Evolutionary conservation across 441 rosid genomes (phyloP).

Genomic region (Pelargonium citronellum): DNA sequence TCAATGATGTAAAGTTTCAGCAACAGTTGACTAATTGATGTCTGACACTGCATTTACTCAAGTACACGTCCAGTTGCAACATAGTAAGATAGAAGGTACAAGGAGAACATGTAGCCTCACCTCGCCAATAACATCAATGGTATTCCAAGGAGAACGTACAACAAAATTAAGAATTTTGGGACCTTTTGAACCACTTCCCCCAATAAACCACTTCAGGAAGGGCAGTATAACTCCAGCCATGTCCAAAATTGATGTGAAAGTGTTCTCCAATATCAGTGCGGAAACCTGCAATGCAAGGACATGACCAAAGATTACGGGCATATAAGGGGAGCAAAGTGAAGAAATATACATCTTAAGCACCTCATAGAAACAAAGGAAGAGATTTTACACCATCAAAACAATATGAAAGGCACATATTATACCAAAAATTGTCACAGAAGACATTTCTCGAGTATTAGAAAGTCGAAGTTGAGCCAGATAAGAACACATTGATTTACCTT

Average conservation of each 20-base stretch:
- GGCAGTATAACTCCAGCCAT: slow-evolving; percentile 95
- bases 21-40: neutral
- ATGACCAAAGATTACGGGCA: slow-evolving; percentile 17
- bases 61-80: neutral
- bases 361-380: neutral
- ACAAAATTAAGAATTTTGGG: slow-evolving; percentile 72
- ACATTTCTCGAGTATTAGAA: neutral
- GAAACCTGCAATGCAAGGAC: slow-evolving; percentile 45
- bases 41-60: neutral
- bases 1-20: neutral
- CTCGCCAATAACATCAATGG: slow-evolving; percentile 75
- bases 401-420: neutral
- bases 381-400: neutral
- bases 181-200: slow-evolving; percentile 68
- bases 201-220: slow-evolving; percentile 90
- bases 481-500: neutral
- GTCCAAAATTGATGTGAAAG: slow-evolving; percentile 93
- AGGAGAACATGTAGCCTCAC: slow-evolving; percentile 34
- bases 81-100: neutral
- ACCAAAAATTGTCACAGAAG: neutral
- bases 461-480: neutral
- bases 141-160: slow-evolving; percentile 95
- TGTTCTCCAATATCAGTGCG: slow-evolving; percentile 79
- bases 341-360: neutral
- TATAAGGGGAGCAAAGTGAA: neutral